A percentile compares a stretch with the other conserved stretches of the same genome.
phyloP scores from a whole-genome alignment of 305 asterid species.

The Euphrasia arctica region DNA sequence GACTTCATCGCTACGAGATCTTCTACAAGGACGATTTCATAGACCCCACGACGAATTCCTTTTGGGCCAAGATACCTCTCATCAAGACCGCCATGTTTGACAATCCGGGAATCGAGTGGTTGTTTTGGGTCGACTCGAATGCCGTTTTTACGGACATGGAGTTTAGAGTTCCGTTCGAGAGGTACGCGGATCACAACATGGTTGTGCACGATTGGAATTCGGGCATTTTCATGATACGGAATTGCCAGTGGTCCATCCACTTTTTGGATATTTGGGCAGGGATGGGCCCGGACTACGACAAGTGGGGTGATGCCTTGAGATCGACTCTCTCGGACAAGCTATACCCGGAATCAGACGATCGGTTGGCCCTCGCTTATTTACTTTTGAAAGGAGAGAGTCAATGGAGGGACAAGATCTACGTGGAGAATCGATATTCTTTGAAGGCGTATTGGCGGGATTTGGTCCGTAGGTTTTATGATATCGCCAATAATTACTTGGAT shows the following conservation, averaged over 20 bases:
- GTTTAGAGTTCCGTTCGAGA: constrained; percentile 46
- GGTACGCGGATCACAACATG: constrained; percentile 51
- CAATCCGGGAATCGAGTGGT: no score
- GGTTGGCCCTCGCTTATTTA: constrained; percentile 30
- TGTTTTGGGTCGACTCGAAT: no score
- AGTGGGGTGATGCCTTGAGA: no score
- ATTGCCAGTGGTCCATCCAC: constrained; percentile 75
- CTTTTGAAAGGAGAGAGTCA: constrained; percentile 39
- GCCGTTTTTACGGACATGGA: no score
- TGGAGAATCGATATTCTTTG: constrained; percentile 48
- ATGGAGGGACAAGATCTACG: constrained; percentile 58
- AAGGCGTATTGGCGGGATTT: constrained; percentile 59
- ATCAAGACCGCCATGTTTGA: no score
- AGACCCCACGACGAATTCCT: no score
- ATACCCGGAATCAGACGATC: no score
- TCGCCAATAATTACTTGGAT: not conserved
- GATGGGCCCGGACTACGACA: constrained; percentile 15
- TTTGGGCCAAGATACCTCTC: no score
- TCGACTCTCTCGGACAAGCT: no score
- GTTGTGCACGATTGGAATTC: constrained; percentile 54
- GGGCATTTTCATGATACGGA: constrained; percentile 60
- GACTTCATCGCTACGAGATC: no score
- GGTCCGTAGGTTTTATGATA: constrained; percentile 36
- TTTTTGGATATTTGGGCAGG: constrained; percentile 60
- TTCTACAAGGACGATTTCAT: no score